Conservation (phyloP, 2,329 filamentous ascomycete species). For the Curvularia spicifera region DNA sequence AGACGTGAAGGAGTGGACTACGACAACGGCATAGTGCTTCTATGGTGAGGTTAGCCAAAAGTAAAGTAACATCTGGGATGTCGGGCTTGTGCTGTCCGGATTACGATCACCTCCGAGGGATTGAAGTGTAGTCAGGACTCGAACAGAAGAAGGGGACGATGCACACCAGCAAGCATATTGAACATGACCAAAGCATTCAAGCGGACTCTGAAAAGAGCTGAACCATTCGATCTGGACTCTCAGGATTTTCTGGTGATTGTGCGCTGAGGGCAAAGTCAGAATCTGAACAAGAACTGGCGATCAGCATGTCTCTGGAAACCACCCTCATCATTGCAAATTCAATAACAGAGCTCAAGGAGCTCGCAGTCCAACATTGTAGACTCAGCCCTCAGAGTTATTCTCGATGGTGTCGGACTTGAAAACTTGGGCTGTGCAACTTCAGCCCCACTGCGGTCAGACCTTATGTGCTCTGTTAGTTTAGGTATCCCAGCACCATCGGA, state of each 20-base stretch:
- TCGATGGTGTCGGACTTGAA: not conserved
- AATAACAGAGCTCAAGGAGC: not conserved
- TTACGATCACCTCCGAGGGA: not conserved
- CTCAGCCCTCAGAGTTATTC: not conserved
- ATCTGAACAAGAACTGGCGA: not conserved
- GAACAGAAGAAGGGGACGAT: not conserved
- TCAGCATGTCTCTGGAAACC: not conserved
- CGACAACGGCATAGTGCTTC: not conserved
- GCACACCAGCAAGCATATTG: not conserved
- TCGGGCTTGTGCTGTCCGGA: no score
- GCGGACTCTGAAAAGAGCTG: not conserved
- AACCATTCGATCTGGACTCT: not conserved
- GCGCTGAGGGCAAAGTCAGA: not conserved
- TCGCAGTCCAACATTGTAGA: not conserved
- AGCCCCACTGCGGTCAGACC: constrained; percentile 4
- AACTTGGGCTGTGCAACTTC: constrained; percentile 7
- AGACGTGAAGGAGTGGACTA: constrained; percentile 42
- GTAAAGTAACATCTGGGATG: not conserved
- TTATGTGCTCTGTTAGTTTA: not conserved
- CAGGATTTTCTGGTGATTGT: not conserved
- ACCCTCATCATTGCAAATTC: not conserved
- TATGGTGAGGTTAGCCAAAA: not conserved
- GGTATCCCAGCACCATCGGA: constrained; percentile 4
- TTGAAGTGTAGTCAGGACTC: no score
- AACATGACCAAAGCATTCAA: not conserved